These are phyloP conservation scores for Pythium pyrilobum DNA, from an alignment of 352 stramenopile genomes.

Conservation along the genomic window DNA sequence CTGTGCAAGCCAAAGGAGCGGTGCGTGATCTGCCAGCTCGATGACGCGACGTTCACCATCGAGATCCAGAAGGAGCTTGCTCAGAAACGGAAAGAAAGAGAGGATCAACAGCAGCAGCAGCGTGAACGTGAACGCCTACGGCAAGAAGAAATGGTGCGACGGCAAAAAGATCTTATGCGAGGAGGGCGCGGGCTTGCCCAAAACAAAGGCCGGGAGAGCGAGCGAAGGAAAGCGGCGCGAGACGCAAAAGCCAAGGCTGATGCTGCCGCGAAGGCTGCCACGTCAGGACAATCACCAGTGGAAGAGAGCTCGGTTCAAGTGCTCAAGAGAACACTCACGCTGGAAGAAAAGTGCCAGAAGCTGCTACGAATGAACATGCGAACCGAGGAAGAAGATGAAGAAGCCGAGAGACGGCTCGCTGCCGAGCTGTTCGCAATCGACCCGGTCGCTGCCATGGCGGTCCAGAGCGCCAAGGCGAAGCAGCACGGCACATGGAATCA, in stretches of 20 bases:
- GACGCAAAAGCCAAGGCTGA: conserved; percentile 14
- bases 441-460: conserved; percentile 9
- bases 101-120: conserved; percentile 12
- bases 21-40: conserved; percentile 23
- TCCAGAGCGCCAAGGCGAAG: not conserved
- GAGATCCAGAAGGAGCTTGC: conserved; percentile 16
- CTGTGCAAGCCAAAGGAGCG: conserved; percentile 23
- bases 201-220: conserved; percentile 9
- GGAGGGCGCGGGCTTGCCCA: not conserved
- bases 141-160: conserved; percentile 4
- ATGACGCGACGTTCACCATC: conserved; percentile 13
- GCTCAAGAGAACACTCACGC: conserved; percentile 14
- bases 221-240: conserved; percentile 8
- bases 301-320: conserved; percentile 4
- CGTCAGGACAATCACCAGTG: not conserved
- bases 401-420: conserved; percentile 12
- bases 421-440: conserved; percentile 17
- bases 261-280: conserved; percentile 2
- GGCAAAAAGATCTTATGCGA: conserved; percentile 17
- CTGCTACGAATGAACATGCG: conserved; percentile 24
- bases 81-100: conserved; percentile 10
- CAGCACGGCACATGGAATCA: not conserved
- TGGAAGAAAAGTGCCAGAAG: conserved; percentile 24
- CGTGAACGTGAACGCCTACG: conserved; percentile 7
- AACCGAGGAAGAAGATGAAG: conserved; percentile 27